A percentile compares a stretch with the other conserved stretches of the same genome.
Conservation (phyloP, 23 red algal species). For the Gracilaria gracilis region DNA sequence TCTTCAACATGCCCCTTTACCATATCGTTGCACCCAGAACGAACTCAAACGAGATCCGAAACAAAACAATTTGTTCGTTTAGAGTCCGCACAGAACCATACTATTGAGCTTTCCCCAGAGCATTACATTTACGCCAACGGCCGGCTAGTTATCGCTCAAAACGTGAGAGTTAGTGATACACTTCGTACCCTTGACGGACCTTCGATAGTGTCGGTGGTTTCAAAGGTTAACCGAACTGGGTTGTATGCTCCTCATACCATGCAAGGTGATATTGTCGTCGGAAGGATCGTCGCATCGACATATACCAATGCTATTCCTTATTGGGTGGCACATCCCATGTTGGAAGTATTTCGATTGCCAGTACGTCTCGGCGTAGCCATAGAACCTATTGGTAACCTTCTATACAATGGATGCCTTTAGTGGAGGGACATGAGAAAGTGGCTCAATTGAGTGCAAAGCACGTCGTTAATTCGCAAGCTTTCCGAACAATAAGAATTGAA, state of each 20-base stretch:
- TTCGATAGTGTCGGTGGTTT: background rate
- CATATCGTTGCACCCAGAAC: conserved; percentile 21
- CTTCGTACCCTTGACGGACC: conserved; percentile 53
- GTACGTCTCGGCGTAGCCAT: conserved; percentile 17
- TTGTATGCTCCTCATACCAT: conserved; percentile 64
- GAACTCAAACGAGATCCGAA: background rate
- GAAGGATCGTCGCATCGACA: conserved; percentile 46
- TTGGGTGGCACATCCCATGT: conserved; percentile 45
- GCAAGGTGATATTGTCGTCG: conserved; percentile 66
- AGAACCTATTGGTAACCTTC: conserved; percentile 37
- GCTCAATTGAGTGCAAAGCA: background rate
- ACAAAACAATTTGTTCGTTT: conserved; percentile 17
- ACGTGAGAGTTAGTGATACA: conserved; percentile 2
- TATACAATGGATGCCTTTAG: conserved; percentile 35
- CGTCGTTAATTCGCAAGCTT: background rate
- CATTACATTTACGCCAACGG: conserved; percentile 32
- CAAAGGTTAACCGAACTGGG: conserved; percentile 4
- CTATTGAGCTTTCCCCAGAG: conserved; percentile 27
- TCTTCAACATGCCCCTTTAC: conserved; percentile 18
- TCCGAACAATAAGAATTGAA: background rate
- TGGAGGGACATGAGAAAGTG: conserved; percentile 12
- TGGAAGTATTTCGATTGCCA: conserved; percentile 37
- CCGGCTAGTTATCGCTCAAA: background rate
- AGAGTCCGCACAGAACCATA: conserved; percentile 17
- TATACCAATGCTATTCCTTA: conserved; percentile 62